These are phyloP conservation scores for Penicillium sp. DNA, from an alignment of 2,329 filamentous ascomycete genomes.

Conservation along the genomic window DNA sequence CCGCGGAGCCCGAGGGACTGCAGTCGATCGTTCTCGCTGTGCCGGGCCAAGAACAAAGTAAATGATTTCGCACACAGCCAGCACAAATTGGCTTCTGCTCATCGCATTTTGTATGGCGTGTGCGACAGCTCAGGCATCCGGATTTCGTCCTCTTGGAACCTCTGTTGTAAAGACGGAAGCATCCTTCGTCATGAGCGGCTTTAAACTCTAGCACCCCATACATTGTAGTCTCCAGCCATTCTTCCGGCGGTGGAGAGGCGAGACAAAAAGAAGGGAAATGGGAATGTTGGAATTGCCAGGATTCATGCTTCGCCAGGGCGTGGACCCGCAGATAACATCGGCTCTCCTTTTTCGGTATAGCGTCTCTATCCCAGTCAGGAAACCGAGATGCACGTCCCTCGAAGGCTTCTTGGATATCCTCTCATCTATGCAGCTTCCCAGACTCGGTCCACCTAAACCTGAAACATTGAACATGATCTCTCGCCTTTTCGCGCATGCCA, in stretches of 20 bases:
- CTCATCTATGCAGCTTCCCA: neutral
- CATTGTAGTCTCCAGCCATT: neutral
- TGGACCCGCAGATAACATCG: neutral
- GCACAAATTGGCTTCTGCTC: conserved; percentile 1
- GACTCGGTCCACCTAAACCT: neutral
- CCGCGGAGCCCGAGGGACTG: neutral
- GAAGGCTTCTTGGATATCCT: neutral
- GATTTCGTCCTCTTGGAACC: conserved; percentile 3
- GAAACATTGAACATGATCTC: neutral
- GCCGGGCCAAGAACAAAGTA: conserved; percentile 1
- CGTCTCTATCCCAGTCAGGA: neutral
- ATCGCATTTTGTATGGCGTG: conserved; percentile 3
- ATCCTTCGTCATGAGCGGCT: conserved; percentile 20
- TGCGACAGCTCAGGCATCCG: conserved; percentile 5
- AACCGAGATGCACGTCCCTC: neutral
- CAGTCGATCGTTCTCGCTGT: neutral
- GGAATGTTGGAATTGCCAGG: neutral
- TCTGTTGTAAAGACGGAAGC: neutral
- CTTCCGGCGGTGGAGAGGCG: neutral
- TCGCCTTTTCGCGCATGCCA: neutral
- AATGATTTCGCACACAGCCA: neutral
- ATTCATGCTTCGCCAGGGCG: neutral
- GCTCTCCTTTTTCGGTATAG: neutral
- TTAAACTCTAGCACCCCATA: neutral
- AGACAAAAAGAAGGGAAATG: neutral